Evolutionary conservation across 768 basidiomycete species (phyloP).

Genomic region (Panellus pusillus): DNA sequence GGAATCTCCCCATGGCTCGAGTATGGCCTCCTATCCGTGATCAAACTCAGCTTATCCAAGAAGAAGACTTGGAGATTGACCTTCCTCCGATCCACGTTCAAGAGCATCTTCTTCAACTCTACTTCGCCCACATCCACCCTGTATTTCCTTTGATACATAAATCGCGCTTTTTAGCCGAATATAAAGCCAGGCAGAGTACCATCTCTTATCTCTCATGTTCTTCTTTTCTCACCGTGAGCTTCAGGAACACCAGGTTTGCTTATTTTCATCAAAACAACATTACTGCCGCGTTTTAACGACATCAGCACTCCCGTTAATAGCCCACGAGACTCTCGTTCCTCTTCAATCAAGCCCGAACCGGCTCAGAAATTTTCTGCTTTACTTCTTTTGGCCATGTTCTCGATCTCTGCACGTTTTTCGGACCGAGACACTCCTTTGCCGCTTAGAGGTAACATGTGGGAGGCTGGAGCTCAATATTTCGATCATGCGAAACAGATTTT

Average conservation of each 20-base stretch:
- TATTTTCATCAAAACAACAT: neutral
- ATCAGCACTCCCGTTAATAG: constrained; percentile 27
- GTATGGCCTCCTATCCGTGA: constrained; percentile 67
- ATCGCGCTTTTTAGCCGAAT: constrained; percentile 65
- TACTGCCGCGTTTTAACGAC: neutral
- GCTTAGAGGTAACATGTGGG: constrained; percentile 62
- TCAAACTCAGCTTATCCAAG: constrained; percentile 38
- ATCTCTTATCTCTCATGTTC: neutral
- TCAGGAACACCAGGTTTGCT: constrained; percentile 15
- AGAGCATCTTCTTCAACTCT: constrained; percentile 68
- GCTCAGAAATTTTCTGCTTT: constrained; percentile 68
- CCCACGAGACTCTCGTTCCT: constrained; percentile 21
- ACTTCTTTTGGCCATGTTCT: constrained; percentile 77
- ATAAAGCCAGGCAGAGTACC: constrained; percentile 45
- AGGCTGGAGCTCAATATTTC: constrained; percentile 66
- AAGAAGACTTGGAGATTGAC: constrained; percentile 43
- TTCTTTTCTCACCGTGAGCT: neutral
- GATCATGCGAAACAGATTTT: constrained; percentile 62
- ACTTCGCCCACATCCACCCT: constrained; percentile 84
- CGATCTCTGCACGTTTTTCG: constrained; percentile 74
- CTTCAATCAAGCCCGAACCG: constrained; percentile 47
- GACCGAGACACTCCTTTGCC: constrained; percentile 49
- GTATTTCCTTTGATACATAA: constrained; percentile 82
- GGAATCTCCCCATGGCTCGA: constrained; percentile 73
- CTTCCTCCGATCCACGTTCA: constrained; percentile 66